Percentiles rank a stretch among this genome's conserved stretches.
These are phyloP conservation scores for Fusarium sp. DNA, from an alignment of 2,329 filamentous ascomycete species.

Conservation along the genomic window DNA sequence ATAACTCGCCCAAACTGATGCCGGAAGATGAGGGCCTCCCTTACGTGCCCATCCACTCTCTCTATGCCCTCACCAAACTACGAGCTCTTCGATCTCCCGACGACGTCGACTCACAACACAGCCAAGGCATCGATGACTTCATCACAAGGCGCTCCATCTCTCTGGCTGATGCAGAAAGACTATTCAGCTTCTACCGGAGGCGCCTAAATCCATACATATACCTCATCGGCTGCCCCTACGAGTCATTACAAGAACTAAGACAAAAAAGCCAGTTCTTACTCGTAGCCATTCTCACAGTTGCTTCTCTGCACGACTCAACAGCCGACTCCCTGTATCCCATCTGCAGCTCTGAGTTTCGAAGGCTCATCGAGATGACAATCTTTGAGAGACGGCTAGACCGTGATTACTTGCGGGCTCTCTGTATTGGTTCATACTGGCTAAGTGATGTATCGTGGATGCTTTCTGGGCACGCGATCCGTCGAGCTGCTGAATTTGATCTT, in stretches of 20 bases:
- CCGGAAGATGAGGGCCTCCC: constrained; percentile 48
- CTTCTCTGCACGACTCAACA: constrained; percentile 66
- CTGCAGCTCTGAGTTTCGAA: constrained; percentile 66
- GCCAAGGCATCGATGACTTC: constrained; percentile 42
- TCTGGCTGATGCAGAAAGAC: constrained; percentile 59
- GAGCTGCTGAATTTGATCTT: constrained; percentile 59
- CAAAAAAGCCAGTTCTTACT: constrained; percentile 67
- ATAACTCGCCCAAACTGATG: constrained; percentile 31
- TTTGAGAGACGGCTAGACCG: constrained; percentile 49
- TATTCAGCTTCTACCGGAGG: constrained; percentile 62
- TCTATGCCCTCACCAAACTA: constrained; percentile 50
- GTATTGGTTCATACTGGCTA: constrained; percentile 71
- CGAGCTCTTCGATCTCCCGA: constrained; percentile 49
- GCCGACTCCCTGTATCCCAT: constrained; percentile 62
- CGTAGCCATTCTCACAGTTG: constrained; percentile 66
- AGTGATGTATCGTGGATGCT: constrained; percentile 71
- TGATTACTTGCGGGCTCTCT: constrained; percentile 69
- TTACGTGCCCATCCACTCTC: constrained; percentile 50
- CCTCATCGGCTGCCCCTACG: constrained; percentile 61
- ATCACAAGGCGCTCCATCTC: constrained; percentile 55
- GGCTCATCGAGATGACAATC: constrained; percentile 60
- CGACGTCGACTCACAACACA: constrained; percentile 19
- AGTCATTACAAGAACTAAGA: constrained; percentile 61
- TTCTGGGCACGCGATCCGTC: constrained; percentile 62
- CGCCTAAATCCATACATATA: constrained; percentile 64